Percentiles rank a stretch among this genome's conserved stretches.
Evolutionary conservation across 805 yeast genomes (phyloP).

Genomic region (Kockiozyma suomiensis): DNA sequence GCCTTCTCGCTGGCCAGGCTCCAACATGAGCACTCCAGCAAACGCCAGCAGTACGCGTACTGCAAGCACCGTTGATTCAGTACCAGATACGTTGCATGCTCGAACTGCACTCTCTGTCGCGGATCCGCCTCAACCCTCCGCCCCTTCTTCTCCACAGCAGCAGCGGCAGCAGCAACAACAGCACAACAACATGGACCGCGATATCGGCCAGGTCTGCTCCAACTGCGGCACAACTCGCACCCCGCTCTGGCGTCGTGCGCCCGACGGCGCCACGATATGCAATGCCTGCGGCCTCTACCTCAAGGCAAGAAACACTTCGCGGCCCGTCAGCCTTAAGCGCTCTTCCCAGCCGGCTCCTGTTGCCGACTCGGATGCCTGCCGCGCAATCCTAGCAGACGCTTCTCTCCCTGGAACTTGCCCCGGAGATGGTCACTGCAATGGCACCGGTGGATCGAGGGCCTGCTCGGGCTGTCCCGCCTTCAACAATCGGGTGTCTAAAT

Average conservation of each 20-base stretch:
- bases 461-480: slow-evolving; percentile 84
- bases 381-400: slow-evolving; percentile 9
- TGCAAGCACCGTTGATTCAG: too few species aligned
- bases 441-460: slow-evolving; percentile 80
- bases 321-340: slow-evolving; percentile 67
- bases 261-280: slow-evolving; percentile 88
- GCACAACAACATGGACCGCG: slow-evolving; percentile 6
- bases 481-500: slow-evolving; percentile 57
- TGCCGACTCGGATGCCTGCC: not conserved
- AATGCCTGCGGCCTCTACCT: slow-evolving; percentile 92
- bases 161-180: not conserved
- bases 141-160: not conserved
- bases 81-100: too few species aligned
- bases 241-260: slow-evolving; percentile 93
- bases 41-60: too few species aligned
- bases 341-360: slow-evolving; percentile 40
- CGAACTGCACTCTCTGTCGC: too few species aligned
- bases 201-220: slow-evolving; percentile 61
- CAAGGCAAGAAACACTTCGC: slow-evolving; percentile 59
- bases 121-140: too few species aligned
- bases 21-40: not conserved
- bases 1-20: slow-evolving; percentile 5
- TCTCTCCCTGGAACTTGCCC: slow-evolving; percentile 57
- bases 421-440: slow-evolving; percentile 81
- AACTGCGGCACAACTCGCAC: slow-evolving; percentile 92